A percentile compares a stretch with the other conserved stretches of the same genome.
phyloP scores from a whole-genome alignment of 164 flowering plant species.

The Vitis labrusca region DNA sequence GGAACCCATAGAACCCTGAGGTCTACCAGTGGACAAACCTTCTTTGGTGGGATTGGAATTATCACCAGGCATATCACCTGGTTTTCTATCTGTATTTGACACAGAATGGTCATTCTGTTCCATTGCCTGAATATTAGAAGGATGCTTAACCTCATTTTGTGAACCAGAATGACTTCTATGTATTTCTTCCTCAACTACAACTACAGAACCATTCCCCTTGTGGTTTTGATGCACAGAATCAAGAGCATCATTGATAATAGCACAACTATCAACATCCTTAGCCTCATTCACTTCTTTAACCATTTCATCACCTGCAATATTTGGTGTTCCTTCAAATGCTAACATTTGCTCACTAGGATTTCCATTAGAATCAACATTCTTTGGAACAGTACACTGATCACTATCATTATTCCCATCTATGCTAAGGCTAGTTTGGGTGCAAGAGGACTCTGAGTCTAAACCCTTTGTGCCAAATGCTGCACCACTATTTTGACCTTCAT shows the following conservation, averaged over 20 bases:
- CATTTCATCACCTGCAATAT: slow-evolving; percentile 15
- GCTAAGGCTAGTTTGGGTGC: slow-evolving; percentile 35
- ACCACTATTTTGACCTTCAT: slow-evolving; percentile 34
- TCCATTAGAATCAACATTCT: slow-evolving; percentile 39
- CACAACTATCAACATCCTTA: slow-evolving; percentile 26
- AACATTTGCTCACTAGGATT: slow-evolving; percentile 26
- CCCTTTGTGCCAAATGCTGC: slow-evolving; percentile 33
- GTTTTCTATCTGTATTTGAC: slow-evolving; percentile 30
- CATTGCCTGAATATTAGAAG: slow-evolving; percentile 18
- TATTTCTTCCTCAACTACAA: slow-evolving; percentile 37
- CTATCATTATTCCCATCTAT: slow-evolving; percentile 45
- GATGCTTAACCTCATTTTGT: slow-evolving; percentile 28
- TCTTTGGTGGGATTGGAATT: slow-evolving; percentile 19
- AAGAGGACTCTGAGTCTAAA: slow-evolving; percentile 65
- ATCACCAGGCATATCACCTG: slow-evolving; percentile 13
- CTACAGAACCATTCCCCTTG: slow-evolving; percentile 22
- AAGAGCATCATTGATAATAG: slow-evolving; percentile 17
- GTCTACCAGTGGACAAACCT: slow-evolving; percentile 16
- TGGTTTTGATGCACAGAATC: slow-evolving; percentile 17
- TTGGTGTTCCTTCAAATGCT: slow-evolving; percentile 23
- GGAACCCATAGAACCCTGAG: slow-evolving; percentile 20
- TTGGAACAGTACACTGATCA: slow-evolving; percentile 32
- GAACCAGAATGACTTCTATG: slow-evolving; percentile 19
- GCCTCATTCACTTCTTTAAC: slow-evolving; percentile 31
- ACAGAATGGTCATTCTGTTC: slow-evolving; percentile 17